Evolutionary conservation across 1,139 yeast species (phyloP), one percentile per base, ranked within the genome.

Genomic region (Saccharomyces hybrid): DNA sequence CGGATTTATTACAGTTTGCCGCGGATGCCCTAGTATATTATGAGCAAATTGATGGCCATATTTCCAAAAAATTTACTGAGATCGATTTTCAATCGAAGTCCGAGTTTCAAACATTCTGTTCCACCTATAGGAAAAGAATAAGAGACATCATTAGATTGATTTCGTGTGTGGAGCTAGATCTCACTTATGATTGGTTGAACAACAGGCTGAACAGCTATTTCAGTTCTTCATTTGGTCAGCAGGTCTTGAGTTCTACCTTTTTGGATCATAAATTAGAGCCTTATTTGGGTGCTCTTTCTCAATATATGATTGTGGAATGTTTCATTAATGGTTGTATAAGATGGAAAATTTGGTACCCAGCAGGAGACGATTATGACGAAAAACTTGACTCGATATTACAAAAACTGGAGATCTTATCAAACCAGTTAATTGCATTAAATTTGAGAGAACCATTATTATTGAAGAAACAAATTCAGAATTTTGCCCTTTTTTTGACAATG

Each of bases 401-500:
- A 9, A 78, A 86, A 57, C 85, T 90, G 26, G 95, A 89, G 64
- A 79, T 78, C 28, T 78, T 95, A 65, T 90, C 97, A 52, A 86
- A 85, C 58, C 81, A 89, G 61, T 74, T 93, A 57, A 75, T 91
- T 56, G 86, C 84, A 26, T 80, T 93, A 79, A 81, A 83, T 57
- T 77, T 88, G 47, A 80, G 85, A 31, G 91, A 90, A 59, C 97
- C 98, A 0, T 77, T 87, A 58, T 73, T 95, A 50, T 78, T 88
- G 58, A 80, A 96, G 61, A 90, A 89, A 63, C 88, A 89, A 65
- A 87, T 90, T 16, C 98, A 93, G 70, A 88, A 96, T 2, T 78
- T 91, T 62, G 98, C 95, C n/a, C 96, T 93, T 68, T 93, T 93
- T 70, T 88, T 97, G n/a, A 97, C 98, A 1, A 75, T 90, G 59